phyloP scores from a whole-genome alignment of 2,329 filamentous ascomycete genomes.

The Cryoendolithus antarcticus region DNA sequence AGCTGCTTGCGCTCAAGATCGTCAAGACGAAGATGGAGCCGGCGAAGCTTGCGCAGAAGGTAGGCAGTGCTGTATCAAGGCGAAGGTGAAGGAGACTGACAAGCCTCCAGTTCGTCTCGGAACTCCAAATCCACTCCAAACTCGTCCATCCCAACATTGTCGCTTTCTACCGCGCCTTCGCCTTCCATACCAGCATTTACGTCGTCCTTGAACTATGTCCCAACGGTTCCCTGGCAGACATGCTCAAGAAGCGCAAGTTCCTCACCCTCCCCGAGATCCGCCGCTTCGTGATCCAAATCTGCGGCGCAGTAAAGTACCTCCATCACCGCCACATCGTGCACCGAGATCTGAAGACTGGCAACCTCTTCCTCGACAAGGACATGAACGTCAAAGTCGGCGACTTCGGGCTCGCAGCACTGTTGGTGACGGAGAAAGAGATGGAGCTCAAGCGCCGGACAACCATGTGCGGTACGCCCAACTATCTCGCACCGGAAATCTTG shows the following conservation, averaged over 20 bases:
- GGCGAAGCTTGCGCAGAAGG: slow-evolving; percentile 73
- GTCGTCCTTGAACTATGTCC: slow-evolving; percentile 88
- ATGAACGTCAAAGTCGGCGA: slow-evolving; percentile 99
- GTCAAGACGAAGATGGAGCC: slow-evolving; percentile 71
- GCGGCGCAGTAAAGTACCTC: slow-evolving; percentile 95
- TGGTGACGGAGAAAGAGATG: slow-evolving; percentile 85
- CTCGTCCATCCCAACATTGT: slow-evolving; percentile 95
- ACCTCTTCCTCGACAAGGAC: slow-evolving; percentile 82
- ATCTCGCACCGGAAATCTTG: slow-evolving; percentile 92
- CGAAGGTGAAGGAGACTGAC: slow-evolving; percentile 6
- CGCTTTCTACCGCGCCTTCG: slow-evolving; percentile 86
- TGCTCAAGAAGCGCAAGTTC: slow-evolving; percentile 84
- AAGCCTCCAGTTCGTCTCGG: slow-evolving; percentile 51
- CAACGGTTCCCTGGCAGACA: slow-evolving; percentile 94
- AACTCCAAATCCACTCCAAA: slow-evolving; percentile 96
- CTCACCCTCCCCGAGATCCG: slow-evolving; percentile 89
- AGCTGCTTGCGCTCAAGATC: slow-evolving; percentile 66
- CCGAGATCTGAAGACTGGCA: slow-evolving; percentile 93
- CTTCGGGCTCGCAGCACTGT: slow-evolving; percentile 83
- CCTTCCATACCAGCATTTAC: slow-evolving; percentile 79
- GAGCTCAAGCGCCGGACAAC: slow-evolving; percentile 72
- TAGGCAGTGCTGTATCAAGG: slow-evolving; percentile 20
- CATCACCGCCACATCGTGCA: slow-evolving; percentile 94
- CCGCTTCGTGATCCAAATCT: slow-evolving; percentile 87
- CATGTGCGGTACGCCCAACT: slow-evolving; percentile 93